Evolutionary conservation across 2,329 filamentous ascomycete species (phyloP), one percentile per base, ranked within the genome.

Genomic region (Rhexocercosporidium sp.): DNA sequence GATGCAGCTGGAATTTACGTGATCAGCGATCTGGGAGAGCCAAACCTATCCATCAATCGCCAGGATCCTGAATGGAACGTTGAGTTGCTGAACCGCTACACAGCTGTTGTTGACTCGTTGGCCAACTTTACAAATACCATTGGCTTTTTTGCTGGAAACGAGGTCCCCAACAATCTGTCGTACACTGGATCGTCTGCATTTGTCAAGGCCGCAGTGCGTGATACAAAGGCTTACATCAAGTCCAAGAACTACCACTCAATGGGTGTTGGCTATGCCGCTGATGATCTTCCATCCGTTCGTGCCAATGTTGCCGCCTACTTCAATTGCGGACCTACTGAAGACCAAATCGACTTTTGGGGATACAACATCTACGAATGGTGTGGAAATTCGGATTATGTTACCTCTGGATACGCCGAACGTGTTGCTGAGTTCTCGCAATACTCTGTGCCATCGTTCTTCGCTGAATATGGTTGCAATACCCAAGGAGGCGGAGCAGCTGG

Each of bases 351-450:
- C 81, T 97, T 96, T 85, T 98, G 94, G 92, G 96, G 96, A 67
- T 98, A 98, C 91, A 99, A 98, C 86, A 97, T 98, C 83, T 98
- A 98, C 86, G 96, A 94, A 64, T 99, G 95, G 95, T 99, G 95
- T 79, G 95, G 94, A 72, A 79, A 94, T 73, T 96, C 92, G 76
- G 87, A 83, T 76, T 96, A 92, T 82, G 74, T 83, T 51, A 78
- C 84, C 67, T 97, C 96, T 7, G 92, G 93, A 65, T 99, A 94
- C 82, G 83, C 89, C 67, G 85, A 88, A 65, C 92, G 95, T 78
- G 93, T 93, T 74, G 81, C 92, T 72, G 94, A 97, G 82, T 98
- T 97, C 84, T 79, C 84, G 65, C 87, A 89, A 78, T 99, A 96
- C 86, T 92, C 92, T 7, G 92, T 98, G 3, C 95, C 95, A 51